Percentiles rank a stretch among this genome's conserved stretches.
phyloP scores from a whole-genome alignment of 768 basidiomycete genomes.

The Boletus vinaceobasis region DNA sequence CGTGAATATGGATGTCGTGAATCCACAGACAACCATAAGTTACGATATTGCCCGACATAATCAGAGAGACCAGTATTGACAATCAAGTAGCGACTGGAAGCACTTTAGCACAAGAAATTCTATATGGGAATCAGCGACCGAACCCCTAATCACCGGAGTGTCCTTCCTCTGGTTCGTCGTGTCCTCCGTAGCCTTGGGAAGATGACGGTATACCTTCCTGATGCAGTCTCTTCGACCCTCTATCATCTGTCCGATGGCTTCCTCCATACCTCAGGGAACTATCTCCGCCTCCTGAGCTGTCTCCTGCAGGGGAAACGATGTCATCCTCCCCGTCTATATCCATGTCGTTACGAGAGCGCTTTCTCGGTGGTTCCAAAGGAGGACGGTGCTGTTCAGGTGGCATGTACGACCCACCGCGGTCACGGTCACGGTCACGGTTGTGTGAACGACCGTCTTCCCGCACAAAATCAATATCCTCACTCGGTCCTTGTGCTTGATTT shows the following conservation, averaged over 20 bases:
- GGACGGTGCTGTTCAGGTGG: slow-evolving; percentile 37
- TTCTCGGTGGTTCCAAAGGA: slow-evolving; percentile 46
- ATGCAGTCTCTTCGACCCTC: slow-evolving; percentile 59
- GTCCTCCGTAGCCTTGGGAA: slow-evolving; percentile 23
- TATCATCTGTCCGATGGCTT: slow-evolving; percentile 44
- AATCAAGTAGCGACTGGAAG: slow-evolving; percentile 15
- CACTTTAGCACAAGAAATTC: slow-evolving; percentile 34
- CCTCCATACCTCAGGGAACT: slow-evolving; percentile 34
- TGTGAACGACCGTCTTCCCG: slow-evolving; percentile 51
- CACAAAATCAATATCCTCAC: slow-evolving; percentile 50
- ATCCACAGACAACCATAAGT: slow-evolving; percentile 15
- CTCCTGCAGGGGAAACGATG: slow-evolving; percentile 32
- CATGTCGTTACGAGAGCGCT: slow-evolving; percentile 61
- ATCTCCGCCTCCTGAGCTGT: slow-evolving; percentile 29
- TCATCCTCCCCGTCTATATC: slow-evolving; percentile 58
- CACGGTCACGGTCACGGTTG: slow-evolving; percentile 38
- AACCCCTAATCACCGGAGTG: slow-evolving; percentile 32
- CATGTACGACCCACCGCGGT: slow-evolving; percentile 36
- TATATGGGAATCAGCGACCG: slow-evolving; percentile 27
- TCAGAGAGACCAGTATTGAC: slow-evolving; percentile 16
- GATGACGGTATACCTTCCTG: slow-evolving; percentile 37
- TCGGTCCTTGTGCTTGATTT: slow-evolving; percentile 34
- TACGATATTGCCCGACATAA: slow-evolving; percentile 18
- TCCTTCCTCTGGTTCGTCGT: slow-evolving; percentile 32
- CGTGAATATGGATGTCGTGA: slow-evolving; percentile 13